Base-by-base conservation (phyloP, 768 basidiomycete species). In the Coprinopsis sp. region DNA sequence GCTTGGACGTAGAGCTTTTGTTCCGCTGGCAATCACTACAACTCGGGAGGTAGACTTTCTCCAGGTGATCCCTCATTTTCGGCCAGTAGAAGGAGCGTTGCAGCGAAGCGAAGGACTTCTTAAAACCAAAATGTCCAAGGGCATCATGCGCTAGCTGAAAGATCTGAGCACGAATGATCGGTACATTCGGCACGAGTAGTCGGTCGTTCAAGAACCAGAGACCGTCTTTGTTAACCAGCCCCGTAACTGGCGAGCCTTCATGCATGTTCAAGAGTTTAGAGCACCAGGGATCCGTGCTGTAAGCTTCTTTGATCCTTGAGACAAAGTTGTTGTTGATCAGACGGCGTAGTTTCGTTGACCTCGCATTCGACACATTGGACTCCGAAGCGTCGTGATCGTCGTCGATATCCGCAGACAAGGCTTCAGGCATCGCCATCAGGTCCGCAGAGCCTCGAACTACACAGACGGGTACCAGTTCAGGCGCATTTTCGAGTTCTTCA, bases 1-100 rank as follows among this genome's bases (percentile, higher is more conserved):
- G 52, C 6, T 50, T 51, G 0, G 56, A 40, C 0, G 66, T 69
- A 0, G 30, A 24, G 0, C 54, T 49, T 50, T 76, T 74, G 54
- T 72, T 67, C 0, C 58, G 44, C 29, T 70, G 65, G 37, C 73
- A 76, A 0, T 62, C 56, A 0, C 38, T 18, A 40, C 68, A 67
- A 0, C 53, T 46, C 0, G 61, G 63, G 4, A 74, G 54, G 44
- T 74, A 73, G 3, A 51, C 31, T 0, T 37, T 7, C 41, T 63
- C 64, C 0, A 71, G 53, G 22, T 65, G 52, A 1, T 12, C 31
- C 44, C 64, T 47, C 69, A 71, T 71, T 24, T 63, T 58, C 19
- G 61, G 60, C 66, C 64, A 62, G 33, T 61, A 69, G 46, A 57
- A 70, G 1, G 57, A 51, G 1, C 53, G 27, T 0, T 53, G 22